These are phyloP conservation scores for Jacaranda mimosifolia DNA, from an alignment of 257 asterid species.

Conservation along the genomic window DNA sequence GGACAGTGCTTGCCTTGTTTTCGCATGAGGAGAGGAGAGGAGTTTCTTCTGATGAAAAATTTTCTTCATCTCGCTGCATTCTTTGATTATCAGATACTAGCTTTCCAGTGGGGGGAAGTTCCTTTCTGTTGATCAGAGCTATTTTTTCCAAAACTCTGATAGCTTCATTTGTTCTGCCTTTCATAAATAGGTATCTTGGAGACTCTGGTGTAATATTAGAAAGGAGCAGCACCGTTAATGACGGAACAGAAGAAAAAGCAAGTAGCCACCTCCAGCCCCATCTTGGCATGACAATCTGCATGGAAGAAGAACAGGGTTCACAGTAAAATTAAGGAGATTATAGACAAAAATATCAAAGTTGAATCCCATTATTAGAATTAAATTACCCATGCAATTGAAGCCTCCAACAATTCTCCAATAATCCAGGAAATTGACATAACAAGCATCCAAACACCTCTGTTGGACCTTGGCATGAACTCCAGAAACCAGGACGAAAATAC, in stretches of 20 bases:
- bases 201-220: slow-evolving; percentile 40
- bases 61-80: slow-evolving; percentile 29
- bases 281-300: slow-evolving; percentile 48
- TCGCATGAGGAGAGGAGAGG: slow-evolving; percentile 24
- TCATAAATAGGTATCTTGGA: slow-evolving; percentile 44
- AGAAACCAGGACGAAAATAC: slow-evolving; percentile 57
- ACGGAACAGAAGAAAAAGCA: slow-evolving; percentile 42
- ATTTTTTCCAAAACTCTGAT: slow-evolving; percentile 32
- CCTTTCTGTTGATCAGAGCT: slow-evolving; percentile 34
- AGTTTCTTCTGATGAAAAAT: background rate
- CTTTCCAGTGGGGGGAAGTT: slow-evolving; percentile 38
- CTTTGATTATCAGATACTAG: slow-evolving; percentile 31
- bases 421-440: slow-evolving; percentile 48
- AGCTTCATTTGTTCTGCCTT: slow-evolving; percentile 41
- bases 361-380: too few relatives aligned
- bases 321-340: too few relatives aligned
- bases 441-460: slow-evolving; percentile 60
- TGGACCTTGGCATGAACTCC: slow-evolving; percentile 50
- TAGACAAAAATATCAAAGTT: too few relatives aligned
- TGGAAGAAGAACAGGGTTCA: too few relatives aligned
- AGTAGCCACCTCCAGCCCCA: slow-evolving; percentile 55
- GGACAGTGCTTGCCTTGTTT: background rate
- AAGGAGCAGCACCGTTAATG: slow-evolving; percentile 34
- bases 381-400: slow-evolving; percentile 59
- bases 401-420: slow-evolving; percentile 53